Percentiles rank a stretch among this genome's conserved stretches.
Evolutionary conservation across 2,329 filamentous ascomycete species (phyloP).

Genomic region (Gaeumannomyces tritici): DNA sequence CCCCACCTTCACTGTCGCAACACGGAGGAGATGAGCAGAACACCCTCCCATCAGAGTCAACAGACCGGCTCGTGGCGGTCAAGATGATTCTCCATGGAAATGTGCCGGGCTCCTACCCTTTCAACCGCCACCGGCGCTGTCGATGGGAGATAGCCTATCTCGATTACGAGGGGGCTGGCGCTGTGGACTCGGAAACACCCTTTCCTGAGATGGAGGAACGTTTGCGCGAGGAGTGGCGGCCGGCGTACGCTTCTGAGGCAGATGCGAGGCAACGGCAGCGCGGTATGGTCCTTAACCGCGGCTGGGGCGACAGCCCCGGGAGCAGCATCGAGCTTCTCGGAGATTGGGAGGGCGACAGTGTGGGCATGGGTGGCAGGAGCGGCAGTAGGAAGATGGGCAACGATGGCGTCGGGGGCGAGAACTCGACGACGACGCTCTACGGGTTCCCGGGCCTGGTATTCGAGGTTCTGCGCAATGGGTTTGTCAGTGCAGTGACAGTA

Average conservation of each 20-base stretch:
- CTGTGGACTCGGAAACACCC: slow-evolving; percentile 64
- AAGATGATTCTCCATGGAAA: slow-evolving; percentile 94
- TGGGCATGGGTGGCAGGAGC: not conserved
- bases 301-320: slow-evolving; percentile 84
- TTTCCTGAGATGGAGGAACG: slow-evolving; percentile 64
- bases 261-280: slow-evolving; percentile 44
- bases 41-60: slow-evolving; percentile 16
- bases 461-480: slow-evolving; percentile 88
- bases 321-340: slow-evolving; percentile 81
- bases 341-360: slow-evolving; percentile 67
- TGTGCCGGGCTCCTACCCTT: slow-evolving; percentile 89
- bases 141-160: slow-evolving; percentile 71
- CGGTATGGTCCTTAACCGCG: slow-evolving; percentile 84
- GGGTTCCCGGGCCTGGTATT: slow-evolving; percentile 92
- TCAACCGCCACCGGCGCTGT: slow-evolving; percentile 85
- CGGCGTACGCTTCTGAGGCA: slow-evolving; percentile 47
- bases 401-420: slow-evolving; percentile 35
- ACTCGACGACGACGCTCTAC: slow-evolving; percentile 72
- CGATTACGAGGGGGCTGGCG: slow-evolving; percentile 20
- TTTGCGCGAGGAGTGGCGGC: slow-evolving; percentile 62
- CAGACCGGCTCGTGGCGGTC: slow-evolving; percentile 69
- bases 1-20: slow-evolving; percentile 40
- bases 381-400: slow-evolving; percentile 10
- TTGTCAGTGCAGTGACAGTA: slow-evolving; percentile 80
- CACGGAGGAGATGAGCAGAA: slow-evolving; percentile 3